Percentiles rank a stretch among this genome's conserved stretches.
These are phyloP conservation scores for Cercospora citrullina DNA, from an alignment of 2,329 filamentous ascomycete species.

Conservation along the genomic window DNA sequence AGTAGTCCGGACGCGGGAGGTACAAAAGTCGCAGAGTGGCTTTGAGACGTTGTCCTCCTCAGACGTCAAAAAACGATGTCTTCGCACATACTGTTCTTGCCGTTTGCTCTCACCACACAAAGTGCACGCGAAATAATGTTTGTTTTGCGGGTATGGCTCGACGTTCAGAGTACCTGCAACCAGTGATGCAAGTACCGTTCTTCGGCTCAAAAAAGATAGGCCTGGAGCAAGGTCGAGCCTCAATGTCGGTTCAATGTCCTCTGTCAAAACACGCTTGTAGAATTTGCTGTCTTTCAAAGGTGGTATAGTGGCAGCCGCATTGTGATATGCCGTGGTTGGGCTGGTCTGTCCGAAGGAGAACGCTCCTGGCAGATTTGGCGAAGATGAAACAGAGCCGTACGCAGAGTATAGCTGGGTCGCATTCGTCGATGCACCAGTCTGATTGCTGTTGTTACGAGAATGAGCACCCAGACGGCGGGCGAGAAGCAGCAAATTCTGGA, in stretches of 20 bases:
- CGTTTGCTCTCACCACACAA: slow-evolving; percentile 83
- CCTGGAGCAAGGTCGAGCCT: slow-evolving; percentile 86
- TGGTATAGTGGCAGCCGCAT: slow-evolving; percentile 45
- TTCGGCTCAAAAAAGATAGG: slow-evolving; percentile 87
- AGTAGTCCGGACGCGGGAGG: slow-evolving; percentile 77
- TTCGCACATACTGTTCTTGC: slow-evolving; percentile 69
- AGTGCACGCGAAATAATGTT: slow-evolving; percentile 69
- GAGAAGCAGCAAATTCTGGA: slow-evolving; percentile 71
- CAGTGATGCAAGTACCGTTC: slow-evolving; percentile 79
- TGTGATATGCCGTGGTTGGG: slow-evolving; percentile 33
- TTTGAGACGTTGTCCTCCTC: slow-evolving; percentile 85
- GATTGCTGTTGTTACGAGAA: slow-evolving; percentile 64
- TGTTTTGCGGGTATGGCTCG: slow-evolving; percentile 69
- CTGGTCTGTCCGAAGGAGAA: slow-evolving; percentile 42
- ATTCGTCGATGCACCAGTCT: slow-evolving; percentile 24
- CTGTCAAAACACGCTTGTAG: slow-evolving; percentile 82
- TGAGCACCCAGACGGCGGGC: slow-evolving; percentile 54
- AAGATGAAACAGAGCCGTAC: slow-evolving; percentile 26
- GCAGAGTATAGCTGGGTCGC: slow-evolving; percentile 35
- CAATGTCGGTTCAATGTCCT: slow-evolving; percentile 93
- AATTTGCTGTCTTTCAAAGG: slow-evolving; percentile 88
- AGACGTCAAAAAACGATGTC: slow-evolving; percentile 83
- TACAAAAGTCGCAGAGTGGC: slow-evolving; percentile 84
- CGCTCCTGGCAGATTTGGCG: slow-evolving; percentile 46
- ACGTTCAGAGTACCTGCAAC: slow-evolving; percentile 84